Percentiles rank a stretch among this genome's conserved stretches.
phyloP scores from a whole-genome alignment of 2,329 filamentous ascomycete species.

The Trichoderma polysporum region DNA sequence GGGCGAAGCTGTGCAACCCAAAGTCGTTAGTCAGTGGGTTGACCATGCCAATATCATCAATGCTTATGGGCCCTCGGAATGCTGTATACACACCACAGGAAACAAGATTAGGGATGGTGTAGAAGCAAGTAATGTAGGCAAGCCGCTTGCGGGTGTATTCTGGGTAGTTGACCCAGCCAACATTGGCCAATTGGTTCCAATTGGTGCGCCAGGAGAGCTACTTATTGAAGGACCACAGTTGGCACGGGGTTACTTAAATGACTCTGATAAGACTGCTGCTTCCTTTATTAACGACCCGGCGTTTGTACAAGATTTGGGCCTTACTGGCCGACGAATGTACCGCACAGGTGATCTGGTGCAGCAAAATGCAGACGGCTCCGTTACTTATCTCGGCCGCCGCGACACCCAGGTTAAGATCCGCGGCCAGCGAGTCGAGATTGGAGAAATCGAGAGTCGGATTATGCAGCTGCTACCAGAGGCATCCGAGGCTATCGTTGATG shows the following conservation, averaged over 20 bases:
- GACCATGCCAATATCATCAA: not conserved
- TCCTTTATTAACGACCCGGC: constrained; percentile 29
- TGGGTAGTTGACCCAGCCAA: too few relatives aligned
- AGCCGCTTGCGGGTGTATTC: too few relatives aligned
- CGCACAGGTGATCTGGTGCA: constrained; percentile 46
- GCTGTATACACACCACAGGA: not conserved
- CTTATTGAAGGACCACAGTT: constrained; percentile 31
- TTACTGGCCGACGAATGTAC: constrained; percentile 32
- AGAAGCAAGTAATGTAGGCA: too few relatives aligned
- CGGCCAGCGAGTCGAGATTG: not conserved
- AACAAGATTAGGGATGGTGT: too few relatives aligned
- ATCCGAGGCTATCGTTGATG: not conserved
- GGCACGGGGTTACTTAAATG: constrained; percentile 50
- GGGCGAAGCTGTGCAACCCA: too few relatives aligned
- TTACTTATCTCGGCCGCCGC: constrained; percentile 1
- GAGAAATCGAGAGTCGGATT: not conserved
- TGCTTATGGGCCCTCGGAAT: not conserved
- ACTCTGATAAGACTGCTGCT: constrained; percentile 32
- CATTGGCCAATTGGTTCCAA: constrained; percentile 14
- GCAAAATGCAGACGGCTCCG: not conserved
- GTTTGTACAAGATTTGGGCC: not conserved
- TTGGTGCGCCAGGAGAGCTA: constrained; percentile 19
- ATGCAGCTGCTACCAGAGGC: not conserved
- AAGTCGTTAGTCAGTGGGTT: not conserved
- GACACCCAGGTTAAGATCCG: constrained; percentile 12